Base-by-base conservation (phyloP, 495 filamentous ascomycete species). In the Physcia stellaris region DNA sequence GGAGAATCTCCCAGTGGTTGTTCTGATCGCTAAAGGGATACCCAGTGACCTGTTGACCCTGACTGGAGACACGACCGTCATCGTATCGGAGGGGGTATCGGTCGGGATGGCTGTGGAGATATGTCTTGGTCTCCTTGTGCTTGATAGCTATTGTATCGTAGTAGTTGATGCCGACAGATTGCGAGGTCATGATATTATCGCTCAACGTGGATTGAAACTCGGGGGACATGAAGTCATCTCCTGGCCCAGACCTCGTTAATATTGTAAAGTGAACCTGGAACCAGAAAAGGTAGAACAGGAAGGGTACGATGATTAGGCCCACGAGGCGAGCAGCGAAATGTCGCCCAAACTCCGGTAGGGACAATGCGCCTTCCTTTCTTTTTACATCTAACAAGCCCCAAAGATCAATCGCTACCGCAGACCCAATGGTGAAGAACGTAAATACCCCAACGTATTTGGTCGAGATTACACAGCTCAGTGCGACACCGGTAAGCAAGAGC, bases 231-330 rank as follows among this genome's bases (percentile, higher is more conserved):
- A 98, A 98, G 43, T 98, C 90, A 52, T 98, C 92, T 28, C 90
- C 90, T 31, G 90, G 90, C 22, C 90, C 90, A 24, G 87, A 95
- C 35, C 79, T 72, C 28, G 65, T 80, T 37, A 98, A 68, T 50
- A 98, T 83, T 18, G 85, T 69, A 56, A 98, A 96, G 61, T 98
- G 90, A 22, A 96, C 86, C 66, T 96, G 90, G 76, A 98, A 98
- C 92, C 92, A 98, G 68, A 98, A 98, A 21, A 98, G 71, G 57
- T 96, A 98, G 60, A 96, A 90, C 48, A 96, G 70, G 72, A 95
- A 94, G 24, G 90, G 90, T 35, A 96, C 71, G 30, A 93, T 50
- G 47, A 96, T 83, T 26, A 98, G 66, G 6, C 78, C 86, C 47
- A 90, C 66, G 12, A 73, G 69, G 21, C 90, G 83, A 48, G 90